Evolutionary conservation across 345 rosid genomes (phyloP).

Genomic region (Euphorbia tirucalli): DNA sequence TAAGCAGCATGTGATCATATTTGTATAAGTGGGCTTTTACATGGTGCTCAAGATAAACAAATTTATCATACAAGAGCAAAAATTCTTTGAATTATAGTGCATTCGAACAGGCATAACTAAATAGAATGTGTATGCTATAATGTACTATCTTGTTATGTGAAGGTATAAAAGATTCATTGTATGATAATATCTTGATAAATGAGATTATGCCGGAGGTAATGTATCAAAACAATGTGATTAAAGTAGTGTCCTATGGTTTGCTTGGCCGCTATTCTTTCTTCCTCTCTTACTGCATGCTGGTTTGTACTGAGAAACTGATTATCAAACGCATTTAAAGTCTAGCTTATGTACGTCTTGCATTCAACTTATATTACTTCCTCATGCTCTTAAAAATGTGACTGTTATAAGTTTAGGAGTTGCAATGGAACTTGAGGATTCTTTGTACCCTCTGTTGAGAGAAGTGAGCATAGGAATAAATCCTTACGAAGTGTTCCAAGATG

Average conservation of each 20-base stretch:
- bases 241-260: neutral
- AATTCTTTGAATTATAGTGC: neutral
- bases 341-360: neutral
- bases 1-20: neutral
- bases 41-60: too few species aligned
- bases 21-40: neutral
- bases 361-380: neutral
- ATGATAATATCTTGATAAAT: neutral
- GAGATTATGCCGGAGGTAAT: neutral
- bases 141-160: neutral
- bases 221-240: neutral
- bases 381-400: conserved; percentile 11
- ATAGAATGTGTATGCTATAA: neutral
- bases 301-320: too few species aligned
- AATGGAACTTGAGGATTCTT: conserved; percentile 97
- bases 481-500: conserved; percentile 87
- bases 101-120: neutral
- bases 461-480: conserved; percentile 81
- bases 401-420: conserved; percentile 66
- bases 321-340: neutral
- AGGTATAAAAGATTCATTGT: too few species aligned
- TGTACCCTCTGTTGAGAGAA: conserved; percentile 91
- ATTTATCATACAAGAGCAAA: neutral
- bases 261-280: neutral
- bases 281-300: neutral